Evolutionary conservation across 2,329 filamentous ascomycete genomes (phyloP).

Genomic region (Trichoderma gracile): DNA sequence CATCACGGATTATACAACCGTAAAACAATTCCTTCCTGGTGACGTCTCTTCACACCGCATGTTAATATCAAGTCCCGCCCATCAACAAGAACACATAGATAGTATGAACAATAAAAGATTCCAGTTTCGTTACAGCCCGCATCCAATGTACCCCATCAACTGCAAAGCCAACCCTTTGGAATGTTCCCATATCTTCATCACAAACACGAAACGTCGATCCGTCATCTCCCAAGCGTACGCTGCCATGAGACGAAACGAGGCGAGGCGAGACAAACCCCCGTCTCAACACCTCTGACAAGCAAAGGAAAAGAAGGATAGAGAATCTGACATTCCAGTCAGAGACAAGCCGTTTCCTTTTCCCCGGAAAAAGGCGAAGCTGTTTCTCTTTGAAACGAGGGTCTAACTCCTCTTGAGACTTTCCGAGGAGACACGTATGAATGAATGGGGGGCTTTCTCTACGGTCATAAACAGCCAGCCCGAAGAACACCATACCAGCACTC

Average conservation of each 20-base stretch:
- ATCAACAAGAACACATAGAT: too few relatives aligned
- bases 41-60: too few relatives aligned
- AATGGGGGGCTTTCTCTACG: neutral
- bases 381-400: constrained; percentile 4
- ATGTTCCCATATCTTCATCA: neutral
- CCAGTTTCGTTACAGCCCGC: too few relatives aligned
- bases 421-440: neutral
- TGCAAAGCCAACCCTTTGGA: neutral
- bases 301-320: too few relatives aligned
- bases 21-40: too few relatives aligned
- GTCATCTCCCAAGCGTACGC: too few relatives aligned
- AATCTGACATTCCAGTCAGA: constrained; percentile 5
- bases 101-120: too few relatives aligned
- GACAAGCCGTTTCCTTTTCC: neutral
- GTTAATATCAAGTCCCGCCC: too few relatives aligned
- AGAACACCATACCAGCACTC: neutral
- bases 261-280: constrained; percentile 3
- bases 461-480: neutral
- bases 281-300: neutral
- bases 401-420: neutral
- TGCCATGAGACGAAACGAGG: constrained; percentile 6
- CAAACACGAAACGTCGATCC: too few relatives aligned
- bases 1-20: neutral
- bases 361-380: neutral
- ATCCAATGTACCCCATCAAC: too few relatives aligned